These are phyloP conservation scores for Clonostachys rosea DNA, from an alignment of 2,329 filamentous ascomycete genomes.

Conservation along the genomic window DNA sequence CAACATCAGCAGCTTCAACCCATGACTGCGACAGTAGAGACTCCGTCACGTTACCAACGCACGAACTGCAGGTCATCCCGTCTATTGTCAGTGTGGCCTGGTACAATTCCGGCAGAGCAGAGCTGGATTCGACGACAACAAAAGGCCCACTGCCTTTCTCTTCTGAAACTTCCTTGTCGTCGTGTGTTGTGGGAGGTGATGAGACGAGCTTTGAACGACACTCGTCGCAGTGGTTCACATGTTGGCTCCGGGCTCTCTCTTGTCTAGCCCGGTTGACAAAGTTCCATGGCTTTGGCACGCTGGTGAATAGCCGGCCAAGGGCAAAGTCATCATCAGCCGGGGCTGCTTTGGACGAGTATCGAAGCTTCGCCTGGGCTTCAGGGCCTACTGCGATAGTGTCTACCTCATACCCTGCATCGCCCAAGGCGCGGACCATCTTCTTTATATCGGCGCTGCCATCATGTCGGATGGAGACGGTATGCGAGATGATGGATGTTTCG, in stretches of 20 bases:
- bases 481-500: conserved; percentile 19
- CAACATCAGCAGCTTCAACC: conserved; percentile 44
- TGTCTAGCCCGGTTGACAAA: background rate
- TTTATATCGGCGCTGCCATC: conserved; percentile 22
- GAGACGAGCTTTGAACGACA: background rate
- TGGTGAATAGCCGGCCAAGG: background rate
- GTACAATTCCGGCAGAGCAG: background rate
- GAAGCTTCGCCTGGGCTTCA: background rate
- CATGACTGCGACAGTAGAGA: conserved; percentile 30
- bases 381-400: conserved; percentile 31
- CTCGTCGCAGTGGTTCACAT: background rate
- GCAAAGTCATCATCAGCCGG: conserved; percentile 1
- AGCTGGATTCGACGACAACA: background rate
- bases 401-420: conserved; percentile 55
- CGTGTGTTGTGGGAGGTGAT: background rate
- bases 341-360: background rate
- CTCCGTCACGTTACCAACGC: conserved; percentile 12
- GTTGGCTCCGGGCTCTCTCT: background rate
- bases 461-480: conserved; percentile 48
- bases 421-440: conserved; percentile 30
- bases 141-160: background rate
- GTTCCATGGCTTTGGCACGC: background rate
- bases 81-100: conserved; percentile 1
- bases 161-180: background rate
- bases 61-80: conserved; percentile 8